Conservation (phyloP, 345 rosid species). For the Sonneratia caseolaris region DNA sequence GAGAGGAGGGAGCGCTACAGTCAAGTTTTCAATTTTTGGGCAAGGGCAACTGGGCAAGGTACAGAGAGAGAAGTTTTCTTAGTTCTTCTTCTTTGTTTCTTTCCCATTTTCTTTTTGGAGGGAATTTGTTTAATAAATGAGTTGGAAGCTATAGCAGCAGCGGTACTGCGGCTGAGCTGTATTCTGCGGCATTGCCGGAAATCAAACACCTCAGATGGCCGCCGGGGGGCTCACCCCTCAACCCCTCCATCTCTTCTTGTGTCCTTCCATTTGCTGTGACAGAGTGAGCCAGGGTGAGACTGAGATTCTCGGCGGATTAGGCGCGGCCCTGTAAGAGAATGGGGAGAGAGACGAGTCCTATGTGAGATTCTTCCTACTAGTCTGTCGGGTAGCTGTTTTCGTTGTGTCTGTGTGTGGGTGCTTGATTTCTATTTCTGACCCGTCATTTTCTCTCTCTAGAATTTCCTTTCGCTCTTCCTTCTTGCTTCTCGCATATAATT, state of each 20-base stretch:
- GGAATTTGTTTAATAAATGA: not conserved
- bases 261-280: constrained; percentile 1
- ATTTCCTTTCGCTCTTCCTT: not conserved
- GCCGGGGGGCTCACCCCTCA: constrained; percentile 12
- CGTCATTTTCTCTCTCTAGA: constrained; percentile 3
- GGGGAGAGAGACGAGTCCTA: no score
- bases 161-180: constrained; percentile 18
- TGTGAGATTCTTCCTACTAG: not conserved
- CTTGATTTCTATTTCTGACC: constrained; percentile 4
- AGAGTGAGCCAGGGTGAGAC: not conserved
- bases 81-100: no score
- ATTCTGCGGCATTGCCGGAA: constrained; percentile 25
- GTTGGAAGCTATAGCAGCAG: not conserved
- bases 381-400: constrained; percentile 1
- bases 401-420: not conserved
- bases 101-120: not conserved
- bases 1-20: no score
- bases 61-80: no score
- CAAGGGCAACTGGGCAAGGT: no score
- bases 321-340: no score
- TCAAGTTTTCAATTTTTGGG: no score
- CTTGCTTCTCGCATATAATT: not conserved
- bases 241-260: no score
- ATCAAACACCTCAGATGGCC: constrained; percentile 16
- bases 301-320: not conserved